These are phyloP conservation scores for Candida tetrigidarum DNA, from an alignment of 1,139 yeast genomes.

Conservation along the genomic window DNA sequence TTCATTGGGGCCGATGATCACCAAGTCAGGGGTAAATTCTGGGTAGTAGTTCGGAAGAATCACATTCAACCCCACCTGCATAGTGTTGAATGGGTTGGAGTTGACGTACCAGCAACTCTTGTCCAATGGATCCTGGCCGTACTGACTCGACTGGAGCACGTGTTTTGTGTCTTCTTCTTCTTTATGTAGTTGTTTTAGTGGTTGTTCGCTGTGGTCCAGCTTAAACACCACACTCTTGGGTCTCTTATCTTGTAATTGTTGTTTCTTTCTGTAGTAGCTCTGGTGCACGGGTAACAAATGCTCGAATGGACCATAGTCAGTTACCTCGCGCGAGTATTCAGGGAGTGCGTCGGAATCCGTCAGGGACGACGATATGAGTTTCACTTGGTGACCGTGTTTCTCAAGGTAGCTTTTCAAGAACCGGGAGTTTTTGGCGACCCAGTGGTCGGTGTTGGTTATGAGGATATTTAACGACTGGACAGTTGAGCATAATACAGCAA, in stretches of 20 bases:
- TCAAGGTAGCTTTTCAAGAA: slow-evolving; percentile 29
- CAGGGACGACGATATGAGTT: slow-evolving; percentile 39
- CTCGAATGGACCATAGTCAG: slow-evolving; percentile 36
- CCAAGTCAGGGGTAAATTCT: slow-evolving; percentile 38
- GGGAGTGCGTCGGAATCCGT: slow-evolving; percentile 20
- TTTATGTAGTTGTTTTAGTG: too few species aligned
- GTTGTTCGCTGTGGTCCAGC: too few species aligned
- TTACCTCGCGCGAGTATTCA: background rate
- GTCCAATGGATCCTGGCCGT: slow-evolving; percentile 42
- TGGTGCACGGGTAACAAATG: slow-evolving; percentile 39
- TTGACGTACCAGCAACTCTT: too few species aligned
- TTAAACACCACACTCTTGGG: too few species aligned
- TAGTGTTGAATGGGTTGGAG: slow-evolving; percentile 32
- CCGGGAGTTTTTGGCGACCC: slow-evolving; percentile 43
- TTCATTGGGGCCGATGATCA: slow-evolving; percentile 45
- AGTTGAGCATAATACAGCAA: slow-evolving; percentile 3
- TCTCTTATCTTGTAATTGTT: too few species aligned
- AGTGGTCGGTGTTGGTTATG: slow-evolving; percentile 41
- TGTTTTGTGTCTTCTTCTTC: too few species aligned
- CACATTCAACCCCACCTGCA: slow-evolving; percentile 36
- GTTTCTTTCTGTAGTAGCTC: too few species aligned
- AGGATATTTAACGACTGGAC: slow-evolving; percentile 29
- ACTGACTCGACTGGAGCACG: slow-evolving; percentile 19
- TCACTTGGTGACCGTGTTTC: slow-evolving; percentile 31
- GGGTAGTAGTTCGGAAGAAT: slow-evolving; percentile 37